Evolutionary conservation across 1,284 basidiomycete species (phyloP), one percentile per base, ranked within the genome.

Genomic region (Rhizoctonia solani): DNA sequence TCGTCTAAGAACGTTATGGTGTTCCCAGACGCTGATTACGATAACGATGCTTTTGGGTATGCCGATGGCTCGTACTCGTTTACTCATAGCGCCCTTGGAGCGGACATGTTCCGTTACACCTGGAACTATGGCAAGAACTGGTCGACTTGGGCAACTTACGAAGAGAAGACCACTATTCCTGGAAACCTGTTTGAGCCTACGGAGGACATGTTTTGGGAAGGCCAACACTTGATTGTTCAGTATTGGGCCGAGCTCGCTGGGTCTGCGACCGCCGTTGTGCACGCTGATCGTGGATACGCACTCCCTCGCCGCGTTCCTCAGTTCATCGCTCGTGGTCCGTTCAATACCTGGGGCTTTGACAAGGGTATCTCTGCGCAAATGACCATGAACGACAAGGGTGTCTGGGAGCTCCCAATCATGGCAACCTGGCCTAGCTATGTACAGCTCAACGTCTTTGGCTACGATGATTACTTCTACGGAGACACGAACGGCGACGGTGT

Each of bases 341-440:
- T 92, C 83, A 96, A 96, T 75, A 79, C 84, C 49, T 96, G 92
- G 92, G 93, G 93, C 69, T 94, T 85, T 74, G 93, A 95, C 79
- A 81, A 86, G 69, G 93, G 93, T 74, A 83, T 93, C 52, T 72
- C 83, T 0, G 82, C 89, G 42, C 73, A 83, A 70, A 89, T 94
- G 85, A 78, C 77, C 42, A 83, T 87, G 67, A 82, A 82, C 47
- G 76, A 77, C 1, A 81, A 23, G 6, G 84, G 86, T 46, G 79
- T 79, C 65, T 93, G 90, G 90, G 86, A 89, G 72, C 81, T 91
- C 52, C 88, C 92, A 41, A 86, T 95, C 75, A 93, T 92, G 87
- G 85, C 89, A 32, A 80, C 83, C 13, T 96, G 93, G 93, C 93
- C 93, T 1, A 86, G 90, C 1, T 92, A 86, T 72, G 81, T 95